Base-by-base conservation (phyloP, 306 rosid genomes). In the Lupinus albus region DNA sequence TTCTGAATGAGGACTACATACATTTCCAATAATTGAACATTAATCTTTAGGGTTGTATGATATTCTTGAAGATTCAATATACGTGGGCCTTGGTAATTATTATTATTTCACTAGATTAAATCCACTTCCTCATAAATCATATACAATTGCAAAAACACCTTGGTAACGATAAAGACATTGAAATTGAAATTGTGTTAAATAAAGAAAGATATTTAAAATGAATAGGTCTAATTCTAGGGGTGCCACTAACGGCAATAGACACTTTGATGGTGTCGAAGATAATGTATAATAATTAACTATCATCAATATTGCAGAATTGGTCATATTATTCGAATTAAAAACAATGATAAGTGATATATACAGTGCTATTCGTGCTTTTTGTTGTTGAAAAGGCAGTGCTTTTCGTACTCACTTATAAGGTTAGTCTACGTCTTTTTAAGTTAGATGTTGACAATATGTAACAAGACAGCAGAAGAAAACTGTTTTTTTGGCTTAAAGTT, bases 261-360 rank as follows among this genome's bases (percentile, higher is more conserved):
- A 72, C 61, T 51, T 36, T 50, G 70, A 72, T 72, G 17, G 21
- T 61, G 54, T 72, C 8, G 10, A 72, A 50, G n/a, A 15, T 61
- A 25, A n/a, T n/a, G 63, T 7, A 54, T 54, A 50, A 36, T 54
- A 13, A 52, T 28, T n/a, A n/a, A n/a, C n/a, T n/a, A n/a, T n/a
- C n/a, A 38, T 72, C 64, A 62, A 28, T 25, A 51, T 61, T 47
- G 42, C 30, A 30, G 41, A 28, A 3, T 17, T 5, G 59, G 7
- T 30, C 6, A 47, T n/a, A 58, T 12, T 15, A 12, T 70, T 59
- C 11, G 30, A 57, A 56, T 11, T 10, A 56, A 45, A 36, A 70
- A 6, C 0, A 6, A 5, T 1, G 6, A 33, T 33, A 4, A 1
- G 38, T 33, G 38, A 33, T 33, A 5, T 33, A 33, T 6, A 25